A percentile compares a stretch with the other conserved stretches of the same genome.
Evolutionary conservation across 345 rosid species (phyloP).

Genomic region (Citrus glauca): DNA sequence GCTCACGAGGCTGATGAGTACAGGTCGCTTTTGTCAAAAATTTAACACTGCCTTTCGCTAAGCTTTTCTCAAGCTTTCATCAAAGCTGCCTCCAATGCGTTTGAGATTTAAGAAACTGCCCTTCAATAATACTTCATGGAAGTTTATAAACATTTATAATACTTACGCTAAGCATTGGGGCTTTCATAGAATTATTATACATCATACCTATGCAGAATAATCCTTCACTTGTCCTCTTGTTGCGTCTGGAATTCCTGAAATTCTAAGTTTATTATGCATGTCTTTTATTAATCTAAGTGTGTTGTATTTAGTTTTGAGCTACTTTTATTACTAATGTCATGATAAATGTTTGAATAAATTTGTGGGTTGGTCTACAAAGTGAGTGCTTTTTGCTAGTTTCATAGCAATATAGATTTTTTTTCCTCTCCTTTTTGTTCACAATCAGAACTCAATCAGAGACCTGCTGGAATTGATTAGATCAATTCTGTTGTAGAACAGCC

Average conservation of each 20-base stretch:
- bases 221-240: not conserved
- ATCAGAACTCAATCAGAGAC: no score
- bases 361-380: not conserved
- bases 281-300: not conserved
- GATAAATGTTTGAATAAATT: not conserved
- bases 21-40: slow-evolving; percentile 33
- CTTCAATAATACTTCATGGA: not conserved
- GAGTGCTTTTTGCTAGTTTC: not conserved
- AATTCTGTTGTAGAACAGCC: no score
- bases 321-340: not conserved
- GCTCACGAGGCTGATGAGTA: slow-evolving; percentile 67
- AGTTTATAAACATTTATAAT: no score
- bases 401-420: no score
- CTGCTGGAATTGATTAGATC: no score
- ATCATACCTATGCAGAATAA: not conserved
- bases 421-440: no score
- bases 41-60: not conserved
- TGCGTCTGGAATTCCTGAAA: not conserved
- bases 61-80: not conserved
- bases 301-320: not conserved
- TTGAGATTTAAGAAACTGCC: not conserved
- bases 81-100: not conserved
- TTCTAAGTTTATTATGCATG: no score
- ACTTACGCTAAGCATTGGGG: not conserved
- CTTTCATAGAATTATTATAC: not conserved